Percentiles rank a stretch among this genome's conserved stretches.
These are phyloP conservation scores for Rubia yunnanensis DNA, from an alignment of 257 asterid genomes.

Conservation along the genomic window DNA sequence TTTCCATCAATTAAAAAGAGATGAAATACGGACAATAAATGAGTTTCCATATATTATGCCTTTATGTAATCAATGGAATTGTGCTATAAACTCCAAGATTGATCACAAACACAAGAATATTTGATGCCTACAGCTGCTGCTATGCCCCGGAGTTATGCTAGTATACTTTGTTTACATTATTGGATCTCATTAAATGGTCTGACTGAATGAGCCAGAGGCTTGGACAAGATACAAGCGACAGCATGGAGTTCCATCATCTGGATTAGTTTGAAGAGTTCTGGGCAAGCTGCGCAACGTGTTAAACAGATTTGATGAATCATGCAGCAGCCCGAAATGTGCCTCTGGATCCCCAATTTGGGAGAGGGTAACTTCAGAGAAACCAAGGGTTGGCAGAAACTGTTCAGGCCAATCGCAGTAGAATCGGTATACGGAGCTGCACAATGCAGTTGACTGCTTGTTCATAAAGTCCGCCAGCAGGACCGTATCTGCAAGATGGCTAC, in stretches of 20 bases:
- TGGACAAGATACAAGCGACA: constrained; percentile 77
- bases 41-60: neutral
- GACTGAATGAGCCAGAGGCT: constrained; percentile 71
- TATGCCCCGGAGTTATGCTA: constrained; percentile 4
- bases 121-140: constrained; percentile 19
- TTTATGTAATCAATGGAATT: constrained; percentile 1
- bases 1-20: neutral
- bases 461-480: constrained; percentile 90
- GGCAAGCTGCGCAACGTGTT: constrained; percentile 73
- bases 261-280: constrained; percentile 71
- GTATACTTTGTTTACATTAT: constrained; percentile 16
- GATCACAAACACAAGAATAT: constrained; percentile 7
- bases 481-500: constrained; percentile 50
- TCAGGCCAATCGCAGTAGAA: constrained; percentile 97
- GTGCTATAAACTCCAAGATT: neutral
- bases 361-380: constrained; percentile 77
- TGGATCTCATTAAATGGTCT: constrained; percentile 25
- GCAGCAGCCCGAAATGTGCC: constrained; percentile 85
- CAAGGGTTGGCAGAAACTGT: constrained; percentile 70
- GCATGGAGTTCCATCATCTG: constrained; percentile 91
- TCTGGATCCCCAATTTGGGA: constrained; percentile 95
- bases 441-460: constrained; percentile 87
- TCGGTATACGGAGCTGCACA: constrained; percentile 66
- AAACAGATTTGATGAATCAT: constrained; percentile 76
- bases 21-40: neutral